Percentiles rank a stretch among this genome's conserved stretches.
Conservation (phyloP, 139 green algal genomes). For the Chlamydomonas sphaeroides region DNA sequence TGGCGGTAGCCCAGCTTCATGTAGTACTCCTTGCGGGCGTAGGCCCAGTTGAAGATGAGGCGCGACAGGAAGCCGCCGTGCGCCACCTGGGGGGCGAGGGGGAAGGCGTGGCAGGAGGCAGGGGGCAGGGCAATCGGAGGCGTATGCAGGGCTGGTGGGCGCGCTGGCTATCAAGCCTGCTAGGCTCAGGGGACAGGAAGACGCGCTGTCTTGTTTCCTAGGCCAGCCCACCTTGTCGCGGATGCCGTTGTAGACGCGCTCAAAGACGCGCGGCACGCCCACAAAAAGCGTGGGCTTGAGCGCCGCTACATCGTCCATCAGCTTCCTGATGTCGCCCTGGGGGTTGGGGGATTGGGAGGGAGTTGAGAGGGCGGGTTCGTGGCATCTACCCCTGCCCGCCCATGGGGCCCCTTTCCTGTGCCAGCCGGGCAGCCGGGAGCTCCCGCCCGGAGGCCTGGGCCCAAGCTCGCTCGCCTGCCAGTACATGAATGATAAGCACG, state of each 20-base stretch:
- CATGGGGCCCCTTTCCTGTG: too few relatives aligned
- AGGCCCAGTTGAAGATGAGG: conserved; percentile 58
- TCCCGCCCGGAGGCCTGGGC: too few relatives aligned
- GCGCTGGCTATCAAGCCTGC: too few relatives aligned
- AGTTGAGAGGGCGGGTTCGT: too few relatives aligned
- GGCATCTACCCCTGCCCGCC: too few relatives aligned
- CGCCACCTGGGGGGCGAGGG: conserved; percentile 23
- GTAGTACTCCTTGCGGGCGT: conserved; percentile 53
- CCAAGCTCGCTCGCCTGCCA: too few relatives aligned
- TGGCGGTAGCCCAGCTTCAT: conserved; percentile 54
- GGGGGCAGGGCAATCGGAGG: not conserved
- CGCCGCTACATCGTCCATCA: conserved; percentile 81
- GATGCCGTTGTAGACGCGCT: conserved; percentile 79
- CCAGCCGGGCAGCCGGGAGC: too few relatives aligned
- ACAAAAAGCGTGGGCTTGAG: conserved; percentile 80
- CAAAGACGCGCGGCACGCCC: conserved; percentile 87
- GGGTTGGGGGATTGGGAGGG: not conserved
- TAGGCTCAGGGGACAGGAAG: too few relatives aligned
- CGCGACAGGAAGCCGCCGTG: conserved; percentile 40
- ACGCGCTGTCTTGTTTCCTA: too few relatives aligned
- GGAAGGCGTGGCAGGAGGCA: too few relatives aligned
- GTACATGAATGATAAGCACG: too few relatives aligned
- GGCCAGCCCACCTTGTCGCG: conserved; percentile 57
- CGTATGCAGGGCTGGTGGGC: not conserved
- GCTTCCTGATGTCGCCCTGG: conserved; percentile 73